Conservation (phyloP, 2,329 filamentous ascomycete genomes). For the Fusarium buharicum region DNA sequence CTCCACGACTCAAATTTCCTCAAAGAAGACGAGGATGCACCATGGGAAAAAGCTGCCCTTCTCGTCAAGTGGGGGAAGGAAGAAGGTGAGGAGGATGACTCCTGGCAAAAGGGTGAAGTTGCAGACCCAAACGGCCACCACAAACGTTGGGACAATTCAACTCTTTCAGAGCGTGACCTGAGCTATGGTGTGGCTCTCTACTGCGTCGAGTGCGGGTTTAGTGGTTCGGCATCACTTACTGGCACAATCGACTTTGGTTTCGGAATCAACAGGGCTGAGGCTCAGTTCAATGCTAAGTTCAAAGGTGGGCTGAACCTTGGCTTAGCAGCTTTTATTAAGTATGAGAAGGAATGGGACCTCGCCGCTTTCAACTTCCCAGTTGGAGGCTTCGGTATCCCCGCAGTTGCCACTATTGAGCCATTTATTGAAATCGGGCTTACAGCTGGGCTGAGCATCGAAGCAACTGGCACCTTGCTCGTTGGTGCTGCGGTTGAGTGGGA, state of each 20-base stretch:
- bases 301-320: conserved; percentile 8
- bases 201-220: conserved; percentile 14
- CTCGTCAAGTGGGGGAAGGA: conserved; percentile 3
- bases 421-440: background rate
- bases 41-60: conserved; percentile 14
- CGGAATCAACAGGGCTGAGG: background rate
- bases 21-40: background rate
- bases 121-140: conserved; percentile 9
- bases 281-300: conserved; percentile 4
- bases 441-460: background rate
- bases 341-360: conserved; percentile 5
- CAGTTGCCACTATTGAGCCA: background rate
- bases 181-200: conserved; percentile 2
- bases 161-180: conserved; percentile 1
- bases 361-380: background rate
- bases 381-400: background rate
- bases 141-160: background rate
- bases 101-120: conserved; percentile 6
- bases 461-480: conserved; percentile 6
- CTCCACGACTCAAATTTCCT: background rate
- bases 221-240: background rate
- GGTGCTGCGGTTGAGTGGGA: conserved; percentile 13
- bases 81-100: conserved; percentile 8
- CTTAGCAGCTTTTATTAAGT: conserved; percentile 2
- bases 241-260: background rate